Evolutionary conservation across 495 filamentous ascomycete species (phyloP).

Genomic region (Aspergillus mulundensis): DNA sequence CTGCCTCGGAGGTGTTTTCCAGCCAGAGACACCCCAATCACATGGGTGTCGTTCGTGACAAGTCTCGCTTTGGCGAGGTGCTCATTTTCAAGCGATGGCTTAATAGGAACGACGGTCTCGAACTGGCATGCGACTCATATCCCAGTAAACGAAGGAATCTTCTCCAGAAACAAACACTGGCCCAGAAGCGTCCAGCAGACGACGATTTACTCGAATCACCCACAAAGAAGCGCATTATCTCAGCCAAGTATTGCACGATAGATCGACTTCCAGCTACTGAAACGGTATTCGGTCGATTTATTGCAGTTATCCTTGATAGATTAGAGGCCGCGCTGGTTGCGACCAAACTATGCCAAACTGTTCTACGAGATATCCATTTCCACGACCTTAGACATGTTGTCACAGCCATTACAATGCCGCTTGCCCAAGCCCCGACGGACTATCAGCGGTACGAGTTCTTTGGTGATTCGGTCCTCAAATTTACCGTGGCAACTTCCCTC

Average conservation of each 20-base stretch:
- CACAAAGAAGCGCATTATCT: conserved; percentile 20
- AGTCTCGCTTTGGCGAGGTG: conserved; percentile 24
- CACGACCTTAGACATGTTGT: conserved; percentile 53
- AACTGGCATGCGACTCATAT: conserved; percentile 28
- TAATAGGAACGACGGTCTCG: conserved; percentile 8
- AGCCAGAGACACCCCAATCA: conserved; percentile 1
- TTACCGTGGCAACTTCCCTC: conserved; percentile 62
- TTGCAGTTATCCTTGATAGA: conserved; percentile 72
- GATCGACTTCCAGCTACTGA: conserved; percentile 58
- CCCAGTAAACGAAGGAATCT: conserved; percentile 31
- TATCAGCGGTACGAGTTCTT: conserved; percentile 91
- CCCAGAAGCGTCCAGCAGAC: not conserved
- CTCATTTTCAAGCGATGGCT: conserved; percentile 30
- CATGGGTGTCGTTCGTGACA: conserved; percentile 33
- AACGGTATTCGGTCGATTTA: conserved; percentile 62
- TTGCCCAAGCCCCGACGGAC: conserved; percentile 55
- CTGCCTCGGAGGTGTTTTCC: conserved; percentile 22
- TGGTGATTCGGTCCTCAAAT: conserved; percentile 84
- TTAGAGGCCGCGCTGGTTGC: conserved; percentile 64
- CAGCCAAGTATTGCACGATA: conserved; percentile 31
- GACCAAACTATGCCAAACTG: conserved; percentile 53
- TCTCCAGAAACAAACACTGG: conserved; percentile 21
- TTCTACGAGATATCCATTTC: conserved; percentile 56
- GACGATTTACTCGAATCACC: conserved; percentile 13
- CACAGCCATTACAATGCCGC: conserved; percentile 69